phyloP scores from a whole-genome alignment of 1,284 basidiomycete genomes.

The Marasmius sp. region DNA sequence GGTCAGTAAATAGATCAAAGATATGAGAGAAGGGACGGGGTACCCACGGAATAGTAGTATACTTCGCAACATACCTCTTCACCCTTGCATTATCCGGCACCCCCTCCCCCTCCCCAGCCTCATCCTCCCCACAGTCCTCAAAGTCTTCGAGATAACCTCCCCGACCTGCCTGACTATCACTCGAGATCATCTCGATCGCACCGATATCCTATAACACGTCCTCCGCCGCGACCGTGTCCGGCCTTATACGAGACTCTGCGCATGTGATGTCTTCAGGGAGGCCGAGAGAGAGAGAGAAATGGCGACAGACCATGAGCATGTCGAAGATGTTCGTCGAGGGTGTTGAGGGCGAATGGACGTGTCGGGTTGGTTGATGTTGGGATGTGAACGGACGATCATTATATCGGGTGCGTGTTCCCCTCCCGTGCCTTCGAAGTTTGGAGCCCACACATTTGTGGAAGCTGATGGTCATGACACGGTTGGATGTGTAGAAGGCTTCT shows the following conservation, averaged over 20 bases:
- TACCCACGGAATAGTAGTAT: conserved; percentile 95
- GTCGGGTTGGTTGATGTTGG: conserved; percentile 98
- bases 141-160: conserved; percentile 91
- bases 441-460: too few species aligned
- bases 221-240: conserved; percentile 96
- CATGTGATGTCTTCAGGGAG: conserved; percentile 94
- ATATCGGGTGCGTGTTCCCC: conserved; percentile 99
- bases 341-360: conserved; percentile 89
- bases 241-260: conserved; percentile 95
- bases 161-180: conserved; percentile 95
- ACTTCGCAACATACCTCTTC: conserved; percentile 95
- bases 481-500: too few species aligned
- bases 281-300: conserved; percentile 85
- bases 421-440: conserved; percentile 92
- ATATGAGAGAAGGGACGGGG: conserved; percentile 1
- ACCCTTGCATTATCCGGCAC: conserved; percentile 91
- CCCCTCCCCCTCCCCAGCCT: conserved; percentile 66
- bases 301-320: conserved; percentile 98
- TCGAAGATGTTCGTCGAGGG: conserved; percentile 97
- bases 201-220: conserved; percentile 95
- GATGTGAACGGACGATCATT: conserved; percentile 89
- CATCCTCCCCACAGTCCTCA: conserved; percentile 98
- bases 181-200: conserved; percentile 95
- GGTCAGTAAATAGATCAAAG: conserved; percentile 5
- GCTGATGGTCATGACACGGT: too few species aligned